These are phyloP conservation scores for Lepidium africanum DNA, from an alignment of 345 rosid genomes.

Conservation along the genomic window DNA sequence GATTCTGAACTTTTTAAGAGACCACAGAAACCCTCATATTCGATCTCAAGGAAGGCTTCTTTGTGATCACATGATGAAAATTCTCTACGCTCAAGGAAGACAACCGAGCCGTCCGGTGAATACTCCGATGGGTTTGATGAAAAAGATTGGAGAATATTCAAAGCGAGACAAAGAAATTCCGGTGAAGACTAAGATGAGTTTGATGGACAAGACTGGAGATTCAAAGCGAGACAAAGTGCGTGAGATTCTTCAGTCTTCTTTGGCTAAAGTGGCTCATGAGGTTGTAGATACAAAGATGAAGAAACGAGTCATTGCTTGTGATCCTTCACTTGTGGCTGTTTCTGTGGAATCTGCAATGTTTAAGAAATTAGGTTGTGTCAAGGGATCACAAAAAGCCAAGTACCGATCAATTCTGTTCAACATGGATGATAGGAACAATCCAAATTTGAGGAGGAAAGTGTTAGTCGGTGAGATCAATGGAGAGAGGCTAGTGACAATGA, in stretches of 20 bases:
- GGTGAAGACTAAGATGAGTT: not conserved
- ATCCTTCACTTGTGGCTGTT: not conserved
- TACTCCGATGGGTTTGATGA: not conserved
- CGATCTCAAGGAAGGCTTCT: not conserved
- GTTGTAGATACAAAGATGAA: conserved; percentile 1
- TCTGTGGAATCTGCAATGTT: conserved; percentile 6
- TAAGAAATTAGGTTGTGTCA: not conserved
- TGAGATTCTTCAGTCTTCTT: not conserved
- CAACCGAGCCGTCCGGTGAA: not conserved
- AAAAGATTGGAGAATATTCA: not conserved
- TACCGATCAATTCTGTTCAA: conserved; percentile 15
- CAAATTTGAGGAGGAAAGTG: conserved; percentile 17
- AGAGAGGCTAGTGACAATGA: not conserved
- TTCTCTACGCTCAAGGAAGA: conserved; percentile 6
- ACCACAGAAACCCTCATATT: conserved; percentile 1
- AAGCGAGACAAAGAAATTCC: not conserved
- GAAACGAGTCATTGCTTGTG: not conserved
- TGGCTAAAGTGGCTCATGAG: conserved; percentile 9
- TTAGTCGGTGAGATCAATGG: conserved; percentile 7
- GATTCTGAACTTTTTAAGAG: not conserved
- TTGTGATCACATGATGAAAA: not conserved
- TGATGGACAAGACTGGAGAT: not conserved
- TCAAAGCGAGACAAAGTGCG: conserved; percentile 16
- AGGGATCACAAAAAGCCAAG: not conserved
- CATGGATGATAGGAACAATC: conserved; percentile 1